Evolutionary conservation across 352 stramenopile species (phyloP).

Genomic region (Thraustochytrium sp.): DNA sequence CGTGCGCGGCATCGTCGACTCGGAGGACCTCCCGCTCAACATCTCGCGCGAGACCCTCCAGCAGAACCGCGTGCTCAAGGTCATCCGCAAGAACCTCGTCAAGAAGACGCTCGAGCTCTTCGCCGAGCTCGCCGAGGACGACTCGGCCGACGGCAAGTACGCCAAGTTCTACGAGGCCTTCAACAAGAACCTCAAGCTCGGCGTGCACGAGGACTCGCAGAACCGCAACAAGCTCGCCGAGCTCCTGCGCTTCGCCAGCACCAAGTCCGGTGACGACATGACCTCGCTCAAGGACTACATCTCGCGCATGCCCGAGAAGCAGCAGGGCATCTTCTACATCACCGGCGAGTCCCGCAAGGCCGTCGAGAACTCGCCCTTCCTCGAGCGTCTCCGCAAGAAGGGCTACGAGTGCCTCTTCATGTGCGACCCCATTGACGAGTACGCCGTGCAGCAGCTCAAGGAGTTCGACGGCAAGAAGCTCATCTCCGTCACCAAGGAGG

Average conservation of each 20-base stretch:
- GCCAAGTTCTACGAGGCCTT: constrained; percentile 99
- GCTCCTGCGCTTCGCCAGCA: constrained; percentile 96
- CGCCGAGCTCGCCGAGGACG: constrained; percentile 93
- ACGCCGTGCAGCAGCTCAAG: constrained; percentile 98
- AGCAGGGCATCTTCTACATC: constrained; percentile 99
- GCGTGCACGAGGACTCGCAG: constrained; percentile 97
- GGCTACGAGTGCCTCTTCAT: constrained; percentile 99
- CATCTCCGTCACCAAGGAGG: constrained; percentile 88
- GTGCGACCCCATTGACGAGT: constrained; percentile 99
- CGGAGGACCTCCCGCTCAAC: constrained; percentile 98
- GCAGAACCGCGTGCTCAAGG: constrained; percentile 99
- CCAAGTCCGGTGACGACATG: constrained; percentile 93
- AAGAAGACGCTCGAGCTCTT: constrained; percentile 99
- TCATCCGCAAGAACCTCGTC: constrained; percentile 99
- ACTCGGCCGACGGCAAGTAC: constrained; percentile 80
- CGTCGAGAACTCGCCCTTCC: constrained; percentile 98
- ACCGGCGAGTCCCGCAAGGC: constrained; percentile 97
- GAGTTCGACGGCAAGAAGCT: constrained; percentile 99
- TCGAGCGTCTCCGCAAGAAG: constrained; percentile 99
- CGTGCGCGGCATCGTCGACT: constrained; percentile 99
- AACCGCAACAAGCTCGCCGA: constrained; percentile 99
- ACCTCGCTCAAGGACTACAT: constrained; percentile 99
- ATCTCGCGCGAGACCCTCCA: constrained; percentile 99
- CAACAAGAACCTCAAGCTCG: constrained; percentile 98
- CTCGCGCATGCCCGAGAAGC: constrained; percentile 86